Evolutionary conservation across 169 alveolate genomes (phyloP), one percentile per base, ranked within the genome.

Genomic region (Eimeria zaria): DNA sequence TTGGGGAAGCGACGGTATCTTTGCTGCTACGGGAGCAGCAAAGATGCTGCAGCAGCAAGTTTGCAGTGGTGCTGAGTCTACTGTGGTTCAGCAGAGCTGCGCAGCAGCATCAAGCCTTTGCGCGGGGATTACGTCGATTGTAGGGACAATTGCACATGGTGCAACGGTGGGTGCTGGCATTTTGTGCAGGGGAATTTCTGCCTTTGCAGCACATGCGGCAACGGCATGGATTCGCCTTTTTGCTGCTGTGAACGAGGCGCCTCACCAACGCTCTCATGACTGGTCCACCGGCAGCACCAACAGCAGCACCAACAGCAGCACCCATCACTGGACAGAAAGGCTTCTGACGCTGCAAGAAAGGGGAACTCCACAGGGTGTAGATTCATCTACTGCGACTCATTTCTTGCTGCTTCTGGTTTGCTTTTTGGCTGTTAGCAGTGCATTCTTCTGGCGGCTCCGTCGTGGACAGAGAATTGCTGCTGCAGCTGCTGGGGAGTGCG

Each of bases 401-500:
- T 36, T 87, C 41, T 14, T 87, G 53, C 58, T 87, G 67, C 41
- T 87, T 27, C 36, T 87, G n/a, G 39, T 33, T 30, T 58, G 48
- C 62, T 36, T 87, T 30, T 48, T 87, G 8, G 67, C 81, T 30
- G 18, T 58, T 55, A 53, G 93, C 24, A 55, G 60, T 20, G 93
- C 81, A 24, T 14, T 60, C 81, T 87, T 87, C 41, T 87, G 93
- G 93, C 78, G 93, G 24, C 48, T 87, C 22, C 81, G 81, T 22
- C 93, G 73, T 11, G 81, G 93, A 24, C 93, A 87, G 33, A 41
- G 93, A 55, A 83, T 62, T 87, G 93, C 93, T 87, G 93, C 93
- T 60, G 93, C 93, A 41, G 93, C 93, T 62, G 93, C 93, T 22
- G 93, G 93, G 2, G 81, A 87, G 71, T 87, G 93, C 81, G 93